Conservation (phyloP, 2,329 filamentous ascomycete species). For the Diplodia scrobiculata region DNA sequence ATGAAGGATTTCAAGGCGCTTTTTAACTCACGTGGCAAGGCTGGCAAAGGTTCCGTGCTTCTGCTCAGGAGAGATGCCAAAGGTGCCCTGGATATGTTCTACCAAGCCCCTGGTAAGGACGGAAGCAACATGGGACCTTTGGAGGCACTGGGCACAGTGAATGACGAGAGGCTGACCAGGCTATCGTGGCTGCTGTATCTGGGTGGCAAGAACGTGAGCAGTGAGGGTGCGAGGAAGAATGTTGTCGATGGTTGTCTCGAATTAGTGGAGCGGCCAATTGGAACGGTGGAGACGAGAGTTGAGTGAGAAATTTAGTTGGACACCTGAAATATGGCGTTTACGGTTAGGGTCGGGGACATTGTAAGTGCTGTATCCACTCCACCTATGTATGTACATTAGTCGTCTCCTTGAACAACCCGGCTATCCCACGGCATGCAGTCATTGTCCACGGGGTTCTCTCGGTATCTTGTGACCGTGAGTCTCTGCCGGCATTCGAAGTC, state of each 20-base stretch:
- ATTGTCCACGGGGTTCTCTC: background rate
- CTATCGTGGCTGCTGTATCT: constrained; percentile 90
- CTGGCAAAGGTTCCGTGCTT: constrained; percentile 78
- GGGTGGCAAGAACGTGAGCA: constrained; percentile 81
- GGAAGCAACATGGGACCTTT: constrained; percentile 50
- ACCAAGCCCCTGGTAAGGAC: constrained; percentile 52
- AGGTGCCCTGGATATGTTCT: constrained; percentile 64
- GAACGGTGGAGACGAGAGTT: constrained; percentile 81
- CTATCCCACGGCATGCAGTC: background rate
- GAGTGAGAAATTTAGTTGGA: constrained; percentile 37
- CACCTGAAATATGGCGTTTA: constrained; percentile 13
- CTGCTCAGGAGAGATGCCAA: constrained; percentile 66
- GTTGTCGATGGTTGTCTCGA: constrained; percentile 86
- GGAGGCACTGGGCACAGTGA: constrained; percentile 68
- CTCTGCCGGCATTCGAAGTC: background rate
- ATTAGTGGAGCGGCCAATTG: constrained; percentile 83
- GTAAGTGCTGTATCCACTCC: constrained; percentile 7
- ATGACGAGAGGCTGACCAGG: constrained; percentile 77
- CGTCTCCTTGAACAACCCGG: background rate
- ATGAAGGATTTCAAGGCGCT: constrained; percentile 76
- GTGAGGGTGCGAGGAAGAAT: constrained; percentile 75
- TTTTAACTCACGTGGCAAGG: constrained; percentile 75
- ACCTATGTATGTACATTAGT: background rate
- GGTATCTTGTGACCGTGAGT: background rate
- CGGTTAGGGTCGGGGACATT: background rate